Conservation (phyloP, 2,329 filamentous ascomycete species). For the Sporothrix humicola region DNA sequence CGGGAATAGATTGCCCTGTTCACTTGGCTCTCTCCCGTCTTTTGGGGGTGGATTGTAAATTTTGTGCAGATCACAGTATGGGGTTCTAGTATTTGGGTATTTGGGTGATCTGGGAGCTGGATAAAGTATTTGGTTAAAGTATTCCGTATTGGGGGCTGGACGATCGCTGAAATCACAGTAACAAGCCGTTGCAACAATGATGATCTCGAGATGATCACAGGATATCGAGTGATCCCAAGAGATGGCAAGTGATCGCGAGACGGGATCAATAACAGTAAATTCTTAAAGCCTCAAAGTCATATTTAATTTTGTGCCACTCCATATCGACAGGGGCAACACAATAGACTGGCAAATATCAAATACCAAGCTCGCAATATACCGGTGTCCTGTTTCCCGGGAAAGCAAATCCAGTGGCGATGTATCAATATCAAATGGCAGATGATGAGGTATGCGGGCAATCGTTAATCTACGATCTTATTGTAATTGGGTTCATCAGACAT, state of each 20-base stretch:
- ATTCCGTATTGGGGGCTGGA: too few species aligned
- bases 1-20: not conserved
- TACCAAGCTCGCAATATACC: not conserved
- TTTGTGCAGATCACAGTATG: conserved; percentile 9
- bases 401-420: not conserved
- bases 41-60: not conserved
- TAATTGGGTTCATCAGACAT: not conserved
- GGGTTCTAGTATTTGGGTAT: too few species aligned
- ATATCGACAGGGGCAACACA: not conserved
- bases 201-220: not conserved
- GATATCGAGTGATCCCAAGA: too few species aligned
- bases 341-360: not conserved
- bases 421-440: not conserved
- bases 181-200: too few species aligned
- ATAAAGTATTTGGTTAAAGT: too few species aligned
- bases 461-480: not conserved
- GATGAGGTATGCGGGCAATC: not conserved
- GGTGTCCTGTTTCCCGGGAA: not conserved
- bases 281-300: not conserved
- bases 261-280: not conserved
- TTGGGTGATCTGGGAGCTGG: too few species aligned
- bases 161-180: too few species aligned
- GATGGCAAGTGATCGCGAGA: not conserved
- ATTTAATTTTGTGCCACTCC: not conserved
- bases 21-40: not conserved